Percentiles rank a stretch among this genome's conserved stretches.
Conservation (phyloP, 805 yeast species). For the Ogataea parapolymorpha region DNA sequence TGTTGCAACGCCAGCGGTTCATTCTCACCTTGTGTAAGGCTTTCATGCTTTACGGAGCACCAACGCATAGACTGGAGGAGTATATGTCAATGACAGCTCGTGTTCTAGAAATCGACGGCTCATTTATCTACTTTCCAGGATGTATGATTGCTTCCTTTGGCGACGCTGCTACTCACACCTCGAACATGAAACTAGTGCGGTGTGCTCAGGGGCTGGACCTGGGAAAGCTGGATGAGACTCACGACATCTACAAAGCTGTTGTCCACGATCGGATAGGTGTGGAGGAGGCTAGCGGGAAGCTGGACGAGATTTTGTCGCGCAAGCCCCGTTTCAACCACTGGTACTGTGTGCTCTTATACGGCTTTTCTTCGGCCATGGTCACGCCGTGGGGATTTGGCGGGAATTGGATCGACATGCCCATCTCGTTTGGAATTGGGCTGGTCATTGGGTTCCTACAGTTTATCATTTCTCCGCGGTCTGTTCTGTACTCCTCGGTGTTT, state of each 20-base stretch:
- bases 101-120: conserved; percentile 90
- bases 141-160: conserved; percentile 94
- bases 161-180: conserved; percentile 89
- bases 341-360: conserved; percentile 77
- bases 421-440: conserved; percentile 73
- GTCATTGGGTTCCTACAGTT: conserved; percentile 83
- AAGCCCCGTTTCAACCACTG: conserved; percentile 68
- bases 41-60: conserved; percentile 92
- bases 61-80: conserved; percentile 92
- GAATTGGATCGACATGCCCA: conserved; percentile 86
- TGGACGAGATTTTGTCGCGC: conserved; percentile 63
- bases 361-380: conserved; percentile 73
- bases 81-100: conserved; percentile 90
- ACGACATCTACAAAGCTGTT: conserved; percentile 80
- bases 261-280: conserved; percentile 87
- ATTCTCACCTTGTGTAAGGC: conserved; percentile 83
- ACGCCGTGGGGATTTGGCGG: conserved; percentile 86
- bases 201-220: conserved; percentile 87
- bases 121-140: conserved; percentile 89
- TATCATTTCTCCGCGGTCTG: conserved; percentile 75
- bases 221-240: conserved; percentile 76
- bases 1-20: conserved; percentile 82
- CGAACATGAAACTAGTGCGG: conserved; percentile 87
- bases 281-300: conserved; percentile 73
- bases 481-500: conserved; percentile 82